phyloP scores from a whole-genome alignment of 768 basidiomycete species.

The Boletellus ananas region DNA sequence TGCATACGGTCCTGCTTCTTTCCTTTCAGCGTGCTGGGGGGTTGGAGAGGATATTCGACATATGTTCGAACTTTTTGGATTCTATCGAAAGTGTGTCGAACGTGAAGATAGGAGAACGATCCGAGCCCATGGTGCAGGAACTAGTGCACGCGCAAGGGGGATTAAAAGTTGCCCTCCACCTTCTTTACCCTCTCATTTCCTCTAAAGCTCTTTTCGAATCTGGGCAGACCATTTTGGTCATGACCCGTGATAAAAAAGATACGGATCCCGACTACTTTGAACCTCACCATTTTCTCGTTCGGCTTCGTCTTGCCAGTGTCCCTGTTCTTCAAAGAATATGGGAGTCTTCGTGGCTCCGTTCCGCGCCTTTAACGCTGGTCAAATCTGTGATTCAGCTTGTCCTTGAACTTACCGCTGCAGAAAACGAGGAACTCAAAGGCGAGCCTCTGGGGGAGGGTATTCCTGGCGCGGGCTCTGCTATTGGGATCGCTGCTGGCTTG shows the following conservation, averaged over 20 bases:
- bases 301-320: slow-evolving; percentile 64
- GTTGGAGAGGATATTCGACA: slow-evolving; percentile 57
- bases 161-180: slow-evolving; percentile 74
- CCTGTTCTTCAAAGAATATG: slow-evolving; percentile 70
- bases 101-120: slow-evolving; percentile 52
- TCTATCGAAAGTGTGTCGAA: slow-evolving; percentile 54
- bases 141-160: slow-evolving; percentile 76
- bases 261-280: slow-evolving; percentile 80
- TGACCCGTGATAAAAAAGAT: slow-evolving; percentile 75
- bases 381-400: slow-evolving; percentile 73
- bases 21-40: slow-evolving; percentile 73
- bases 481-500: slow-evolving; percentile 31
- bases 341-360: slow-evolving; percentile 79
- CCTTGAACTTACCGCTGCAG: slow-evolving; percentile 76
- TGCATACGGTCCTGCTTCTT: slow-evolving; percentile 81
- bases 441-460: slow-evolving; percentile 38
- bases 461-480: slow-evolving; percentile 28
- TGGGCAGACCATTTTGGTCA: slow-evolving; percentile 68
- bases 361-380: slow-evolving; percentile 69
- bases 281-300: slow-evolving; percentile 82
- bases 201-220: slow-evolving; percentile 83
- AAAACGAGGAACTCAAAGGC: slow-evolving; percentile 68
- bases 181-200: slow-evolving; percentile 72
- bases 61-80: slow-evolving; percentile 51
- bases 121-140: slow-evolving; percentile 55